phyloP scores from a whole-genome alignment of 2,329 filamentous ascomycete species.

The Fusarium nurragi region DNA sequence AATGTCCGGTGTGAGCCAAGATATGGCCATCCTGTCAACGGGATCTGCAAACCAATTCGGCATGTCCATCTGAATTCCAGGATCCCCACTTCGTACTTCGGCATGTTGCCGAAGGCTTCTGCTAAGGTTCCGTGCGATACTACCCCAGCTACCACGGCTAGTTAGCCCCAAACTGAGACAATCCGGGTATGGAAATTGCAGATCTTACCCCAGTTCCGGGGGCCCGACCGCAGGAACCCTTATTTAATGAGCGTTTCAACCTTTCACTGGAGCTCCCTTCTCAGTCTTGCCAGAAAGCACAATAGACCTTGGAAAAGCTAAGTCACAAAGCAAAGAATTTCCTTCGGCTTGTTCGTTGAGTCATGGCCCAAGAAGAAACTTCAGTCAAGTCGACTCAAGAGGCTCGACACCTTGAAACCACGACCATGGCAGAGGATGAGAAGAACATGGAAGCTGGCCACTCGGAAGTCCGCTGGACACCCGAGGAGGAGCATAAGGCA shows the following conservation, averaged over 20 bases:
- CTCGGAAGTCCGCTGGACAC: background rate
- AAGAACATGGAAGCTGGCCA: background rate
- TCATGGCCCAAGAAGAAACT: background rate
- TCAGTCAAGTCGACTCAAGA: background rate
- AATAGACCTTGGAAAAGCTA: background rate
- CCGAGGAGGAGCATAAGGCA: background rate
- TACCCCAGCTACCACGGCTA: background rate
- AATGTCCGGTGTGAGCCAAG: too few relatives aligned
- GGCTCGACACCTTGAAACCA: background rate
- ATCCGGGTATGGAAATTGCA: background rate
- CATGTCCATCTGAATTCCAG: too few relatives aligned
- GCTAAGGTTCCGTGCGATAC: too few relatives aligned
- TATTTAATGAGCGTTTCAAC: background rate
- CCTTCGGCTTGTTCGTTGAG: background rate
- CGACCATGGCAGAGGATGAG: background rate
- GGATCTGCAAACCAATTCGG: too few relatives aligned
- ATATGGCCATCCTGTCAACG: too few relatives aligned
- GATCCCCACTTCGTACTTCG: too few relatives aligned
- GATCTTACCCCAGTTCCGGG: background rate
- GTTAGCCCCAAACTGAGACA: too few relatives aligned
- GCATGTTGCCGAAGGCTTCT: too few relatives aligned
- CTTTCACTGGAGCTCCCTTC: too few relatives aligned
- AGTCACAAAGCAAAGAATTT: background rate
- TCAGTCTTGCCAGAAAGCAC: background rate
- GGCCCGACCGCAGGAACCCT: too few relatives aligned